phyloP scores from a whole-genome alignment of 108 stramenopile species.

The Cylindrotheca closterium region DNA sequence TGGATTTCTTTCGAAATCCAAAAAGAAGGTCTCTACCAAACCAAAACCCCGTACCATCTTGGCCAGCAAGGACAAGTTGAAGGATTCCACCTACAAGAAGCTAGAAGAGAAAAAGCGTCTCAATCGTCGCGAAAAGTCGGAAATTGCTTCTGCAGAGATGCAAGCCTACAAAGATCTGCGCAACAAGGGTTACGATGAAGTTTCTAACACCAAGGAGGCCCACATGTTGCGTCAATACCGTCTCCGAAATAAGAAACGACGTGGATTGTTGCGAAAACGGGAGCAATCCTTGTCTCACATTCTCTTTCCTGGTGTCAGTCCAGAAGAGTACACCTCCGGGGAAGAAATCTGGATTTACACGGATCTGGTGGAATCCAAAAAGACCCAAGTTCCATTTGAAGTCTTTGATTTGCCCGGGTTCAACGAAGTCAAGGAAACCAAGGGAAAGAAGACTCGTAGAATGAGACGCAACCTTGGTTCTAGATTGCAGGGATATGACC shows the following conservation, averaged over 20 bases:
- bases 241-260: conserved; percentile 64
- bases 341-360: conserved; percentile 60
- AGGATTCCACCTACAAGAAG: conserved; percentile 36
- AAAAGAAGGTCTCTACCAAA: neutral
- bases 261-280: conserved; percentile 51
- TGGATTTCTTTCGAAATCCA: too few relatives aligned
- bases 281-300: conserved; percentile 52
- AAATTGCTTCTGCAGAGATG: conserved; percentile 32
- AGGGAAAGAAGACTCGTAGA: conserved; percentile 15
- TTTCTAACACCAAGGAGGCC: conserved; percentile 39
- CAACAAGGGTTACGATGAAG: conserved; percentile 34
- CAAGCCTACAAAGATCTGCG: conserved; percentile 32
- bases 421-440: conserved; percentile 9
- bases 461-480: conserved; percentile 67
- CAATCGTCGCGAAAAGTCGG: conserved; percentile 38
- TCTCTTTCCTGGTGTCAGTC: conserved; percentile 73
- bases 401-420: conserved; percentile 92
- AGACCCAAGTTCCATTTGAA: conserved; percentile 89
- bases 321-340: conserved; percentile 52
- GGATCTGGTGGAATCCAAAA: conserved; percentile 69
- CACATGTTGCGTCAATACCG: conserved; percentile 38
- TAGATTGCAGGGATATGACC: conserved; percentile 68
- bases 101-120: conserved; percentile 38
- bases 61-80: conserved; percentile 13
- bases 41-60: conserved; percentile 12